Base-by-base conservation (phyloP, 331 rosid species). In the Quercus lobata region DNA sequence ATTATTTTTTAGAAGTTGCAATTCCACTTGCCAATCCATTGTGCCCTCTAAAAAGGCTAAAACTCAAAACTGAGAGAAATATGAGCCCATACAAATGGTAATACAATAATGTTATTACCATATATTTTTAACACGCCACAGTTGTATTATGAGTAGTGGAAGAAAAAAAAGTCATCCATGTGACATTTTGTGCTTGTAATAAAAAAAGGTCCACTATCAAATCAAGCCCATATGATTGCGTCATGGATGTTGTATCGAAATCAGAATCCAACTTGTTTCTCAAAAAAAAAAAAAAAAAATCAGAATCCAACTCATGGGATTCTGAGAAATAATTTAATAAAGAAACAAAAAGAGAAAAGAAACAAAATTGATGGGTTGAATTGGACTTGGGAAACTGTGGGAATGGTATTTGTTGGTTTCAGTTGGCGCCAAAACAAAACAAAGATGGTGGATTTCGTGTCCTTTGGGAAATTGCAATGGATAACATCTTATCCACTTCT, bases 341-440 rank as follows among this genome's bases (percentile, higher is more conserved):
- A 46, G 6, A 65, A 49, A 4, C 57, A 37, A 12, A 49, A 63
- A 29, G 8, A 32, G 17, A 18, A 10, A 57, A 55, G 21, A 46
- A 19, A 12, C 10, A n/a, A 19, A 24, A 7, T 3, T 49, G 72
- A 35, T 56, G 52, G 66, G 12, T 57, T 30, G 15, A 57, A 44
- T 30, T 22, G 10, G 21, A 29, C 2, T 32, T n/a, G 55, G 22
- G 10, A 41, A 41, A 41, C 49, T 41, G 49, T 41, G 52, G 70
- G 17, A 5, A 5, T 65, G 62, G 66, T 56, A 9, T 18, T 29
- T 65, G 78, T 71, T 69, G 27, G 1, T 1, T 63, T 80, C 76
- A 66, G 84, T 84, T 80, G 84, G 84, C 87, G 87, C 87, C 82
- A 80, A 80, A 72, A 34, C 55, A 14, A 49, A 41, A 18, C 25